Evolutionary conservation across 495 filamentous ascomycete species (phyloP).

Genomic region (Penicillium simplicissimum): DNA sequence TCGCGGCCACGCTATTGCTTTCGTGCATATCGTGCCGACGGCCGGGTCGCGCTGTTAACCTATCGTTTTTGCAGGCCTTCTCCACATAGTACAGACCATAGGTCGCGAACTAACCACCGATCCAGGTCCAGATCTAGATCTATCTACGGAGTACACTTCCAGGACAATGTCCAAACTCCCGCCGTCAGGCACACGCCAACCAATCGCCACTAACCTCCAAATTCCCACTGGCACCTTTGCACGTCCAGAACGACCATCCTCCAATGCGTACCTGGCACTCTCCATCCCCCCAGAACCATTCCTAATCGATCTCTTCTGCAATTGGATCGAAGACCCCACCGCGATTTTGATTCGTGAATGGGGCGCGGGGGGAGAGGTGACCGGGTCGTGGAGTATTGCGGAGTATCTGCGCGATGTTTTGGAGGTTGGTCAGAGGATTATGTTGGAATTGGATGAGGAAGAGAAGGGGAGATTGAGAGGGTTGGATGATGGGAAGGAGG

Average conservation of each 20-base stretch:
- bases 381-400: not conserved
- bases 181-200: not conserved
- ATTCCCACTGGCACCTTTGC: not conserved
- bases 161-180: too few relatives aligned
- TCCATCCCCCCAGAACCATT: not conserved
- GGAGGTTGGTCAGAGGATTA: not conserved
- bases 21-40: constrained; percentile 1
- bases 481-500: not conserved
- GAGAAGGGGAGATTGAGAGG: not conserved
- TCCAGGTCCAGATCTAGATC: too few relatives aligned
- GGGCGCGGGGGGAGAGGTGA: not conserved
- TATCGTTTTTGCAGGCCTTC: not conserved
- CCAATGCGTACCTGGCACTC: not conserved
- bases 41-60: not conserved
- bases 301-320: not conserved
- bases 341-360: not conserved
- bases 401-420: not conserved
- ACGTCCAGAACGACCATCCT: not conserved
- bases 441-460: not conserved
- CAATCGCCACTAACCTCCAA: not conserved
- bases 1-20: not conserved
- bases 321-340: not conserved
- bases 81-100: not conserved
- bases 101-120: too few relatives aligned
- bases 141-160: too few relatives aligned